A percentile compares a stretch with the other conserved stretches of the same genome.
These are phyloP conservation scores for Trichoderma brevicompactum DNA, from an alignment of 2,329 filamentous ascomycete genomes.

Conservation along the genomic window DNA sequence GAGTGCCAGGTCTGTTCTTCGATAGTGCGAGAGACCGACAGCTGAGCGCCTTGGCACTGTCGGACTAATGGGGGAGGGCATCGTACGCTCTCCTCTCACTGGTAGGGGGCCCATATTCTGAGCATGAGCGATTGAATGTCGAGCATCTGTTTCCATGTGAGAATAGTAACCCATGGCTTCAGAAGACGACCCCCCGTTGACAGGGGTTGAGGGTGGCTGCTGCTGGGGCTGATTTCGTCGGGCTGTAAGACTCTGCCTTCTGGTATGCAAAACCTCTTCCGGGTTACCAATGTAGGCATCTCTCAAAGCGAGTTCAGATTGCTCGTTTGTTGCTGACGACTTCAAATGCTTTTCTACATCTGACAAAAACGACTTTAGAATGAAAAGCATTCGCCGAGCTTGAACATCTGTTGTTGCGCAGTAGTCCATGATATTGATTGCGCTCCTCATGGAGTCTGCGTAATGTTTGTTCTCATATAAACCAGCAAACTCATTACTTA, in stretches of 20 bases:
- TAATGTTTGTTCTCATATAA: slow-evolving; percentile 53
- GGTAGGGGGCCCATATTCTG: slow-evolving; percentile 4
- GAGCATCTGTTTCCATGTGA: slow-evolving; percentile 7
- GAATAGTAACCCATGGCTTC: slow-evolving; percentile 16
- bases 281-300: slow-evolving; percentile 21
- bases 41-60: slow-evolving; percentile 1
- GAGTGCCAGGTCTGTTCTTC: neutral
- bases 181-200: neutral
- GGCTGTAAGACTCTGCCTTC: slow-evolving; percentile 20
- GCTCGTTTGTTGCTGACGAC: slow-evolving; percentile 3
- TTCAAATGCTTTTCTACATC: slow-evolving; percentile 29
- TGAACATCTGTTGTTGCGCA: slow-evolving; percentile 55
- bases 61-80: neutral
- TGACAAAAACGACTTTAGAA: slow-evolving; percentile 52
- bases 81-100: slow-evolving; percentile 12
- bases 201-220: slow-evolving; percentile 5
- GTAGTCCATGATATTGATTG: slow-evolving; percentile 54
- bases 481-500: slow-evolving; percentile 60
- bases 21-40: neutral
- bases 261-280: slow-evolving; percentile 20
- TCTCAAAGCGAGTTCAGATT: slow-evolving; percentile 5
- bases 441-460: slow-evolving; percentile 45
- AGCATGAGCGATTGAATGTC: neutral
- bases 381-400: slow-evolving; percentile 54
- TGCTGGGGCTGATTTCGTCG: neutral